Evolutionary conservation across 805 yeast species (phyloP).

Genomic region (Teunomyces gatunensis): DNA sequence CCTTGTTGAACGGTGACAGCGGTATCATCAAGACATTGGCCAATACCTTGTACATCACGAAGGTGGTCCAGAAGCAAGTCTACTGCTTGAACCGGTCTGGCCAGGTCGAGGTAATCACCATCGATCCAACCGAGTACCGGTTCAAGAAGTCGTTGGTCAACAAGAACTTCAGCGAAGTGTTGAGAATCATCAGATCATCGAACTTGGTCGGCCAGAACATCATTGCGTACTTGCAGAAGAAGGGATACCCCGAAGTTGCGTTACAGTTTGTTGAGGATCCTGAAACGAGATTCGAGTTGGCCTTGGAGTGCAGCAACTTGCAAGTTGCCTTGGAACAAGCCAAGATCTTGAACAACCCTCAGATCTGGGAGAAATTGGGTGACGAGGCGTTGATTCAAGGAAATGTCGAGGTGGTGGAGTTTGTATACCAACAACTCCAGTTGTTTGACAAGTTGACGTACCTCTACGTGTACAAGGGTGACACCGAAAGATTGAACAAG

Average conservation of each 20-base stretch:
- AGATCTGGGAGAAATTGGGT: slow-evolving; percentile 79
- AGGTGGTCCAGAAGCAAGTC: slow-evolving; percentile 66
- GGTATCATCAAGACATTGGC: slow-evolving; percentile 94
- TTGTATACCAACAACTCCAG: slow-evolving; percentile 83
- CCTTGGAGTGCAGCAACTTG: slow-evolving; percentile 89
- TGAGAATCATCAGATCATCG: slow-evolving; percentile 82
- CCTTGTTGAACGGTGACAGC: slow-evolving; percentile 87
- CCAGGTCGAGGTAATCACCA: slow-evolving; percentile 68
- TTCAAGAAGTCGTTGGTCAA: slow-evolving; percentile 91
- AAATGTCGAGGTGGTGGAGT: slow-evolving; percentile 78
- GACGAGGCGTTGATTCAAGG: slow-evolving; percentile 89
- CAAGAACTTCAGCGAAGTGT: slow-evolving; percentile 87
- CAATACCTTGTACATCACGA: slow-evolving; percentile 78
- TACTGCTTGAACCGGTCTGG: slow-evolving; percentile 85
- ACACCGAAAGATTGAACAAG: slow-evolving; percentile 65
- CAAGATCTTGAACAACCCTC: slow-evolving; percentile 60
- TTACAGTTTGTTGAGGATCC: slow-evolving; percentile 95
- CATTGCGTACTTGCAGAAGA: slow-evolving; percentile 88
- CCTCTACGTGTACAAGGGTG: slow-evolving; percentile 83
- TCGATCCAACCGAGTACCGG: slow-evolving; percentile 96
- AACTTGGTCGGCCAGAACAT: slow-evolving; percentile 96
- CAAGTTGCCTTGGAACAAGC: slow-evolving; percentile 89
- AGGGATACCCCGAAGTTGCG: slow-evolving; percentile 97
- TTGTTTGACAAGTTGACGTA: slow-evolving; percentile 87
- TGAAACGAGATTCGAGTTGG: slow-evolving; percentile 92